phyloP scores from a whole-genome alignment of 2,329 filamentous ascomycete species.

The Helotiales sp. region DNA sequence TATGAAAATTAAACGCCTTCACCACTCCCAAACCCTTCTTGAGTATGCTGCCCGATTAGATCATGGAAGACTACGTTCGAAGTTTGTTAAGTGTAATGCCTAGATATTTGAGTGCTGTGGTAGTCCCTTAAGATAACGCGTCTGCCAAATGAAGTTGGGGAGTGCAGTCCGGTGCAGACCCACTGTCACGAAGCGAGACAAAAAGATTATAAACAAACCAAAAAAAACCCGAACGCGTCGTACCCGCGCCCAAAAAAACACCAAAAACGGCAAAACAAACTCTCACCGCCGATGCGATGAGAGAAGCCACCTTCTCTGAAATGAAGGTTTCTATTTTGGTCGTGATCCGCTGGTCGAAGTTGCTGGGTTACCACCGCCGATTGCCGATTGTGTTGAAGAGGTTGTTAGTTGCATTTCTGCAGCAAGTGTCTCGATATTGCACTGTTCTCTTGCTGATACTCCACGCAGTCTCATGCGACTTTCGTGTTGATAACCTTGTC shows the following conservation, averaged over 20 bases:
- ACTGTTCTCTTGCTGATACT: conserved; percentile 1
- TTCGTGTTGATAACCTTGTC: conserved; percentile 2
- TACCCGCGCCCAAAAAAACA: neutral
- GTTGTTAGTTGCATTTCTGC: neutral
- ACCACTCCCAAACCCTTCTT: too few species aligned
- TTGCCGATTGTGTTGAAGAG: neutral
- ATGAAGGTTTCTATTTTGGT: conserved; percentile 1
- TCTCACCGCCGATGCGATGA: neutral
- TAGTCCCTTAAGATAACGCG: too few species aligned
- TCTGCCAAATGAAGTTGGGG: too few species aligned
- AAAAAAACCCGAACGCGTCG: neutral
- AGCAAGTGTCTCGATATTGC: neutral
- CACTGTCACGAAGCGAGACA: neutral
- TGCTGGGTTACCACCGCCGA: too few species aligned
- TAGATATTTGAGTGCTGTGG: too few species aligned
- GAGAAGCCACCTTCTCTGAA: conserved; percentile 8
- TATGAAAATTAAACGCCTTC: too few species aligned
- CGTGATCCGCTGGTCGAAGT: neutral
- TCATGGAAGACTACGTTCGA: too few species aligned
- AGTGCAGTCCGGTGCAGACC: neutral
- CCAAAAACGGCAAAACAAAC: neutral
- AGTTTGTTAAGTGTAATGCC: too few species aligned
- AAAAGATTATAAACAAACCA: neutral
- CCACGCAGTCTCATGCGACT: neutral
- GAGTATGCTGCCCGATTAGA: too few species aligned